These are phyloP conservation scores for Raffaelea arxii DNA, from an alignment of 2,329 filamentous ascomycete genomes.

Conservation along the genomic window DNA sequence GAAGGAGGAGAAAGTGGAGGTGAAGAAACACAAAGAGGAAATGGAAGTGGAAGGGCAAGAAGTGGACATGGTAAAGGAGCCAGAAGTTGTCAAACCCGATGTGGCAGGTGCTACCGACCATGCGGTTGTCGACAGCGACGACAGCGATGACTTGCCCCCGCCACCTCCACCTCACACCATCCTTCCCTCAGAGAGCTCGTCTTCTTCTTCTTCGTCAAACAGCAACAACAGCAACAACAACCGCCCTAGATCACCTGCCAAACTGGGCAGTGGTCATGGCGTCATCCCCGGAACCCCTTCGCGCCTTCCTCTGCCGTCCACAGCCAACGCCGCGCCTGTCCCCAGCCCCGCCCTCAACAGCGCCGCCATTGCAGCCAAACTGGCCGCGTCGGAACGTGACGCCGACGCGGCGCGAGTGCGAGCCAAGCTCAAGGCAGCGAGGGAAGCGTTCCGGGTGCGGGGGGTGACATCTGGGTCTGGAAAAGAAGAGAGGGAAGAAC, in stretches of 20 bases:
- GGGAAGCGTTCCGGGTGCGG: slow-evolving; percentile 20
- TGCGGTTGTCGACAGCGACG: no score
- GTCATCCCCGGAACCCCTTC: slow-evolving; percentile 1
- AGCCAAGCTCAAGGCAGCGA: slow-evolving; percentile 50
- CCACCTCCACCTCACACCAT: no score
- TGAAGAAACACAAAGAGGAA: no score
- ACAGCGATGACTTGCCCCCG: no score
- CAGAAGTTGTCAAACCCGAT: no score
- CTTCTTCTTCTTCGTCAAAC: neutral
- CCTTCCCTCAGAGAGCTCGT: no score
- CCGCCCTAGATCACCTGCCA: slow-evolving; percentile 9
- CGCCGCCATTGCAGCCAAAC: slow-evolving; percentile 52
- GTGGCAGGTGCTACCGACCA: no score
- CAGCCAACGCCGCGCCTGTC: slow-evolving; percentile 23
- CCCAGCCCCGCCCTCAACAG: slow-evolving; percentile 49
- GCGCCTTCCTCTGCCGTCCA: slow-evolving; percentile 14
- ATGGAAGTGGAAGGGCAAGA: no score
- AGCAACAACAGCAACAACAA: neutral
- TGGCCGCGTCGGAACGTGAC: slow-evolving; percentile 53
- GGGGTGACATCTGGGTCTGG: slow-evolving; percentile 11
- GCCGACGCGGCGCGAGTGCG: slow-evolving; percentile 54
- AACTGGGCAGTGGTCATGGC: no score
- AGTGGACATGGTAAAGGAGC: no score
- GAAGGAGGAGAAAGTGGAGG: no score
- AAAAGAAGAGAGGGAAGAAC: neutral